Evolutionary conservation across 2,329 filamentous ascomycete genomes (phyloP), one percentile per base, ranked within the genome.

Genomic region (Botrytis fabae): DNA sequence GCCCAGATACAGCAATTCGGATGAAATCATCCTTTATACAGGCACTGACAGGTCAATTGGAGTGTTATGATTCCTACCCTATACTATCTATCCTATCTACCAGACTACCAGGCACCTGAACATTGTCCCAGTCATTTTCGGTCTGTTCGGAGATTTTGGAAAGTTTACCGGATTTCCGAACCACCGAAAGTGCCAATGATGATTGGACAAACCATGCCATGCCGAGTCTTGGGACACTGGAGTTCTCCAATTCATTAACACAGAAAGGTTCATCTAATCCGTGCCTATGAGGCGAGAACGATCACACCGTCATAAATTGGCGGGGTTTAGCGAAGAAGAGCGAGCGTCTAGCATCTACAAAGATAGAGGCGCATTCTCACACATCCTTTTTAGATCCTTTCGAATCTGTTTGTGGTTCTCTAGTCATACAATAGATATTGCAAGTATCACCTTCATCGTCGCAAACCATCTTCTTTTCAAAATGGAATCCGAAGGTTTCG

Each of bases 381-480:
- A 57, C 35, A 42, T 68, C 65, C 48, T 68, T 68, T 51, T 68
- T 68, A 3, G 65, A 57, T 25, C 65, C 65, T 57, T 68, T 40
- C 9, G 9, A 40, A 8, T 54, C 46, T 28, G 38, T 16, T 54
- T 51, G 72, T 2, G 85, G 82, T 38, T 85, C 83, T 69, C 85
- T 81, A 12, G 85, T 80, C 85, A 86, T 85, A 20, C 84, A 82
- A 74, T 83, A 86, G 63, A 90, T 80, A 78, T 85, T 86, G 74
- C 88, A 89, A 1, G 82, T 80, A 42, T 87, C 86, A 4, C 87
- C 88, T 3, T 86, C 85, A 78, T 92, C 91, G 73, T 89, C 86
- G 80, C 91, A 93, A 72, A 88, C 84, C 85, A 93, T 90, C 78
- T 91, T 87, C 79, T 86, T 89, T 12, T 85, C 86, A 71, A 91